Conservation (phyloP, 83 land plant genomes). For the Picea abies region DNA sequence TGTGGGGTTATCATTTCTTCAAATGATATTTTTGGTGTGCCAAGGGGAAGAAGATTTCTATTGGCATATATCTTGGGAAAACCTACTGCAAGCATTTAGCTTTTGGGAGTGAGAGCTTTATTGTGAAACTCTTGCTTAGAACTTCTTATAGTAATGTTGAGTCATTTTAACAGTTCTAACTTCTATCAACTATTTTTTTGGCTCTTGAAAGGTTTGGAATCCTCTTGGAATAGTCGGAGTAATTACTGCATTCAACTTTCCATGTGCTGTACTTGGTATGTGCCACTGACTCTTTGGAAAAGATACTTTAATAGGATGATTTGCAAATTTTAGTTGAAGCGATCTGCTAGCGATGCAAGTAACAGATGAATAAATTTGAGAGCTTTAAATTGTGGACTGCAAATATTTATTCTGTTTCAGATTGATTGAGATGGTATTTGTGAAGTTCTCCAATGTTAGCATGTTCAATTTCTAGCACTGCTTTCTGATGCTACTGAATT, state of each 20-base stretch:
- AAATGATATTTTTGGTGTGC: neutral
- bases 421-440: neutral
- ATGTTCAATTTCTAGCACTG: neutral
- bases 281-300: neutral
- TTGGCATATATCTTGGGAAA: neutral
- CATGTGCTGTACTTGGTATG: slow-evolving; percentile 17
- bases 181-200: neutral
- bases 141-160: neutral
- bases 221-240: no score
- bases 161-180: neutral
- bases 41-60: neutral
- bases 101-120: neutral
- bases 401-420: neutral
- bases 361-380: neutral
- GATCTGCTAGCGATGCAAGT: neutral
- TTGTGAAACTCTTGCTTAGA: neutral
- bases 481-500: neutral
- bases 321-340: neutral
- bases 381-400: neutral
- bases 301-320: neutral
- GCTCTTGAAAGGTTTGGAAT: neutral
- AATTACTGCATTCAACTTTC: no score
- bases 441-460: neutral
- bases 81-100: neutral
- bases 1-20: neutral